Base-by-base conservation (phyloP, 352 stramenopile genomes). In the Aphanomyces cochlioides region DNA sequence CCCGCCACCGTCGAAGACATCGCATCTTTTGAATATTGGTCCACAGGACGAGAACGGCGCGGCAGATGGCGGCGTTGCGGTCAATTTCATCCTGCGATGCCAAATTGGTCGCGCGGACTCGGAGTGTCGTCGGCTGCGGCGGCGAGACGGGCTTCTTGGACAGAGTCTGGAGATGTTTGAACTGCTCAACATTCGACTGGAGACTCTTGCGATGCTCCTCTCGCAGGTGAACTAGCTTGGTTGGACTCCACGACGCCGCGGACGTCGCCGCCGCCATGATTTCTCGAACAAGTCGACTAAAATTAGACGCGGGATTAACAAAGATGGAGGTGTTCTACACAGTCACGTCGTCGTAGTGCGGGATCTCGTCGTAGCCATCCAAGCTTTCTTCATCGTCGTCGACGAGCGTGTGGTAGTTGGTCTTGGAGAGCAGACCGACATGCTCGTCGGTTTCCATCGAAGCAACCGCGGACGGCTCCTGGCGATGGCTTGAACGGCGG, bases 31-130 rank as follows among this genome's bases (percentile, higher is more conserved):
- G 7, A 5, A 47, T 21, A 3, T 67, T 21, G n/a, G 4, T 21
- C 66, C 66, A 72, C 3, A 72, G 43, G 17, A 72, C 28, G n/a
- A 72, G 17, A 0, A 72, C 66, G 34, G 66, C 66, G 19, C 64
- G 56, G 54, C 64, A 70, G 39, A 70, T 70, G 43, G 53, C 61
- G 40, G 64, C 47, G 39, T 70, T 70, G 37, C 64, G 64, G 47
- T 70, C 47, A 1, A 70, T 5, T 5, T 8, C 21, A 58, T 58
- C 50, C 36, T 28, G 8, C 7, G 50, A 58, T 1, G 50, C 50
- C 5, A 61, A 37, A n/a, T 19, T 37, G 34, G 54, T 45, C 54
- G 54, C 64, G 7, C 64, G 64, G 3, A 10, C 28, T 0, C 28
- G 28, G 4, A 70, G 54, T 70, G 54, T 13, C 61, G 28, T 17